Base-by-base conservation (phyloP, 768 basidiomycete genomes). In the Mrakia hoshinonis region DNA sequence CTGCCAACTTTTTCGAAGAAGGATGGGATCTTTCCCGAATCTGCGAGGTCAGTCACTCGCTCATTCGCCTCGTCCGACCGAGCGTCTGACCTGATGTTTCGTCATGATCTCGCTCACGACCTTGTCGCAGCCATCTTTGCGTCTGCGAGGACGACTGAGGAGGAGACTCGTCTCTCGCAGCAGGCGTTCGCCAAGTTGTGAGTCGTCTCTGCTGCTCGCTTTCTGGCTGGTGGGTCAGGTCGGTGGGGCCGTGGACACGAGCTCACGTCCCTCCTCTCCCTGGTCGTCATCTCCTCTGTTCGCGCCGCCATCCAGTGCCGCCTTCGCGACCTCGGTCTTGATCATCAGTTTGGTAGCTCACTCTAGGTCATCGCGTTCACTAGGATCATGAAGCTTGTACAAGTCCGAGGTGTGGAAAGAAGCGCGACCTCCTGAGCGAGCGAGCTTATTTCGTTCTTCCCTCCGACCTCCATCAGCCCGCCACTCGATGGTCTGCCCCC, bases 151-250 rank as follows among this genome's bases (percentile, higher is more conserved):
- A 68, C 67, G 29, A 38, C 67, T 15, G 67, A 68, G 47, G 67
- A 68, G 34, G 49, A 51, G 7, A 43, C 38, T 10, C 31, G 51
- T 6, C 43, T 68, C 1, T 68, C 67, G 5, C 67, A 51, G 20
- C 67, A 68, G 39, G 51, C 67, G 6, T 68, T 68, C 38, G 49
- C 67, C 4, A 68, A 68, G 39, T 68, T 68, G 67, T 68, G 18
- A 47, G 67, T 60, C 39, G n/a, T 12, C 29, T 39, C 67, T 9
- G 7, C 26, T 68, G 24, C 3, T 20, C 0, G 2, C 39, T 20
- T 43, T 7, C 13, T 5, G 26, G 26, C 29, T 4, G n/a, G n/a
- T n/a, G n/a, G n/a, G n/a, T n/a, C n/a, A n/a, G n/a, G n/a, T 31
- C 29, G 22, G 15, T 3, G 13, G 1, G 15, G 54, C 10, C 18